phyloP scores from a whole-genome alignment of 1,139 yeast species.

The Lodderomyces orthopsilosis region DNA sequence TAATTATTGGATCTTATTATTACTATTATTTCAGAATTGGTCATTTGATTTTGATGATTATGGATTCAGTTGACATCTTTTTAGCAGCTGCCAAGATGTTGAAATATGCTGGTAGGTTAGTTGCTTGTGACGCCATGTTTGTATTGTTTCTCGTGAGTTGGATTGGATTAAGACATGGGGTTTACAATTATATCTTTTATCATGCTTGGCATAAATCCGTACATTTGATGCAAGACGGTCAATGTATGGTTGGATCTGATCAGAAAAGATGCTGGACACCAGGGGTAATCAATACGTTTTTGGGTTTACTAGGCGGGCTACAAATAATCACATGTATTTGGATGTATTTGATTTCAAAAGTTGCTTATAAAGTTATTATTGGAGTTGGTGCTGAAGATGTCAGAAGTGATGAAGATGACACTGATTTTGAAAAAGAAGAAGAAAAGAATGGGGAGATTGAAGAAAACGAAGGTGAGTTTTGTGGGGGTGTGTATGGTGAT shows the following conservation, averaged over 20 bases:
- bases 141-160: conserved; percentile 64
- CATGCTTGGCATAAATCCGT: conserved; percentile 42
- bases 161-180: conserved; percentile 71
- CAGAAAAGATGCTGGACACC: conserved; percentile 60
- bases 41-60: conserved; percentile 68
- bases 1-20: conserved; percentile 70
- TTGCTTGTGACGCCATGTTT: conserved; percentile 68
- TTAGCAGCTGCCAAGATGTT: conserved; percentile 73
- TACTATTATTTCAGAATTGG: conserved; percentile 77
- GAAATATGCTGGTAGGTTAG: conserved; percentile 63
- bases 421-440: conserved; percentile 26
- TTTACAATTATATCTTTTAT: conserved; percentile 65
- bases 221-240: conserved; percentile 35
- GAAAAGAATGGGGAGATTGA: conserved; percentile 2
- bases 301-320: conserved; percentile 58
- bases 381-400: conserved; percentile 83
- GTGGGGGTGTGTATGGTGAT: background rate
- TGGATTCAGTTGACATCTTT: conserved; percentile 81
- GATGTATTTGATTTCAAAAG: conserved; percentile 71
- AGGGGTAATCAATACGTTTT: conserved; percentile 46
- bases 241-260: conserved; percentile 31
- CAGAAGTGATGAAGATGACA: conserved; percentile 62
- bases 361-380: conserved; percentile 63
- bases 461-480: conserved; percentile 1
- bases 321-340: conserved; percentile 69